phyloP scores from a whole-genome alignment of 75 land plant species.

The Sequoiadendron giganteum region DNA sequence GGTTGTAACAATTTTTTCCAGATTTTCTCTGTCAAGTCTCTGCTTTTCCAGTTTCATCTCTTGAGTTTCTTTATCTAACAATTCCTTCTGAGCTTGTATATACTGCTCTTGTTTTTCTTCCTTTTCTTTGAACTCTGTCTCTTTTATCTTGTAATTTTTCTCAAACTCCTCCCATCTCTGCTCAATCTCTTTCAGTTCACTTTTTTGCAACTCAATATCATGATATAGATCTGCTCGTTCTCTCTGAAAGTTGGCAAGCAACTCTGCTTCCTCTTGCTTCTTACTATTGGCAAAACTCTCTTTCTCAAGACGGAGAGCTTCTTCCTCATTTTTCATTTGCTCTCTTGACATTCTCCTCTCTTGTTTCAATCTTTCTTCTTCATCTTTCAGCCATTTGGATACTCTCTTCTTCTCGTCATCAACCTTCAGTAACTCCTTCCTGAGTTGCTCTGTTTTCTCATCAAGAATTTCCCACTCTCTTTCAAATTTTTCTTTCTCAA shows the following conservation, averaged over 20 bases:
- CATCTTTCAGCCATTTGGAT: slow-evolving; percentile 67
- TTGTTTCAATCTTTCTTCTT: slow-evolving; percentile 62
- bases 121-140: slow-evolving; percentile 50
- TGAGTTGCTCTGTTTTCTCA: slow-evolving; percentile 77
- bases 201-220: slow-evolving; percentile 57
- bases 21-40: slow-evolving; percentile 68
- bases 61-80: slow-evolving; percentile 48
- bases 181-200: slow-evolving; percentile 60
- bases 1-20: slow-evolving; percentile 51
- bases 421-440: slow-evolving; percentile 58
- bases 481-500: slow-evolving; percentile 88
- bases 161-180: slow-evolving; percentile 69
- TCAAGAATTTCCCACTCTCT: slow-evolving; percentile 94
- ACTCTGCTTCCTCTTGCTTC: slow-evolving; percentile 60
- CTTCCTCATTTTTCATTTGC: slow-evolving; percentile 47
- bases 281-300: slow-evolving; percentile 52
- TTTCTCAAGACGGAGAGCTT: slow-evolving; percentile 54
- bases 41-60: slow-evolving; percentile 50
- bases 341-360: slow-evolving; percentile 55
- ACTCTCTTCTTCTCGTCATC: slow-evolving; percentile 55
- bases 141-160: slow-evolving; percentile 52
- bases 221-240: slow-evolving; percentile 65
- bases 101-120: slow-evolving; percentile 49
- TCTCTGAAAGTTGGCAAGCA: slow-evolving; percentile 58
- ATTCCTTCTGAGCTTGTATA: slow-evolving; percentile 48